phyloP scores from a whole-genome alignment of 441 rosid genomes.

The Jatropha podagrica region DNA sequence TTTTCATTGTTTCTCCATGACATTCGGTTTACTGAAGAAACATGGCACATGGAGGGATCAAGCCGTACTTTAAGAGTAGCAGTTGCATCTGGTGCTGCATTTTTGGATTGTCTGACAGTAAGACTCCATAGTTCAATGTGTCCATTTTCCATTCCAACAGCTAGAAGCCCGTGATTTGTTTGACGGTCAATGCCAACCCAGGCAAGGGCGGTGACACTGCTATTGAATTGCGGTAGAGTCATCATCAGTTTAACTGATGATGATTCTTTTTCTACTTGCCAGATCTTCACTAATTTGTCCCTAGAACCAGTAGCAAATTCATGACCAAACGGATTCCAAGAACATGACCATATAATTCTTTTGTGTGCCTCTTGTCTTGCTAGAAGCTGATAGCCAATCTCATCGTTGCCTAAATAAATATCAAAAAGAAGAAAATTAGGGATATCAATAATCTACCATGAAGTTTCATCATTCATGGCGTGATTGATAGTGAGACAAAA shows the following conservation, averaged over 20 bases:
- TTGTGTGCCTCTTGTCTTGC: constrained; percentile 87
- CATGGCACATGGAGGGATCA: constrained; percentile 74
- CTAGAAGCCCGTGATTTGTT: constrained; percentile 53
- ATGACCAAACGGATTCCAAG: constrained; percentile 92
- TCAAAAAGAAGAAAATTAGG: neutral
- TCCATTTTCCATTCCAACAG: constrained; percentile 88
- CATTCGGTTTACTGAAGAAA: constrained; percentile 69
- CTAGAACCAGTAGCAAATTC: constrained; percentile 95
- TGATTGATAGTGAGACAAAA: neutral
- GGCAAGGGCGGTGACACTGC: constrained; percentile 86
- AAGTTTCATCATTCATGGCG: neutral
- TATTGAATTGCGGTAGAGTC: constrained; percentile 61
- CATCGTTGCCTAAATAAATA: constrained; percentile 42
- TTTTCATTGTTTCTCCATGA: constrained; percentile 60
- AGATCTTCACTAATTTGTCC: constrained; percentile 92
- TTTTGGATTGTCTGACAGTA: constrained; percentile 28
- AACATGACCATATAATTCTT: constrained; percentile 96
- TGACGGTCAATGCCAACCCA: constrained; percentile 69
- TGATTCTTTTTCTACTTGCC: constrained; percentile 54
- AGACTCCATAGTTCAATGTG: constrained; percentile 70
- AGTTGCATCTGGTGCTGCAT: constrained; percentile 29
- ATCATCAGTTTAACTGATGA: constrained; percentile 48
- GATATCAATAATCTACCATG: neutral
- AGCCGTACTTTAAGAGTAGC: constrained; percentile 41
- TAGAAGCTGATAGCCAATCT: constrained; percentile 51